phyloP scores from a whole-genome alignment of 139 green algal genomes.

The Chloropicon primus region DNA sequence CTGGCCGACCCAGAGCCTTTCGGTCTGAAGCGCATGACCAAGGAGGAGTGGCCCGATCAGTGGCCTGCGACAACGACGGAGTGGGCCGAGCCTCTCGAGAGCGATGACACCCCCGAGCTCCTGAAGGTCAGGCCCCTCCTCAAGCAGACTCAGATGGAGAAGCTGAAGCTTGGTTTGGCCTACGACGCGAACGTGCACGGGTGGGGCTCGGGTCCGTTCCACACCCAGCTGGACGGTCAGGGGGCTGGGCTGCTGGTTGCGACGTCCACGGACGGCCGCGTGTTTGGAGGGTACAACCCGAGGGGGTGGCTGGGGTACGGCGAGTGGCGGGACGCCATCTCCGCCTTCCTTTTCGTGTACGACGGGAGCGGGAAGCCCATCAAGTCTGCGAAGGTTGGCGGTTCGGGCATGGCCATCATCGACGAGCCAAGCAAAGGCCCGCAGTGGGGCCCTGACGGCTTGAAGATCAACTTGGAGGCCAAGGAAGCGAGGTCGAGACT shows the following conservation, averaged over 20 bases:
- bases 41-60: constrained; percentile 9
- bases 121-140: not conserved
- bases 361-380: not conserved
- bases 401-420: constrained; percentile 17
- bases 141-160: constrained; percentile 17
- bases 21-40: constrained; percentile 16
- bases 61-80: not conserved
- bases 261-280: not conserved
- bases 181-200: constrained; percentile 20
- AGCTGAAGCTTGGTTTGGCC: constrained; percentile 4
- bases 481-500: constrained; percentile 1
- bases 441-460: not conserved
- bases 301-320: constrained; percentile 21
- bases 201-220: constrained; percentile 9
- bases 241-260: constrained; percentile 11
- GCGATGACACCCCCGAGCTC: not conserved
- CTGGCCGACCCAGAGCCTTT: constrained; percentile 11
- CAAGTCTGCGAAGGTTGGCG: constrained; percentile 16
- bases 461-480: not conserved
- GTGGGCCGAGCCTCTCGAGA: not conserved
- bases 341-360: constrained; percentile 19
- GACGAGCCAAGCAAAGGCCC: constrained; percentile 12
- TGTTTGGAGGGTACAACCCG: constrained; percentile 20
- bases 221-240: constrained; percentile 15
- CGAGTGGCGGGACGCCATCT: constrained; percentile 15